Evolutionary conservation across 345 rosid species (phyloP), one percentile per base, ranked within the genome.

Genomic region (Salix exigua): DNA sequence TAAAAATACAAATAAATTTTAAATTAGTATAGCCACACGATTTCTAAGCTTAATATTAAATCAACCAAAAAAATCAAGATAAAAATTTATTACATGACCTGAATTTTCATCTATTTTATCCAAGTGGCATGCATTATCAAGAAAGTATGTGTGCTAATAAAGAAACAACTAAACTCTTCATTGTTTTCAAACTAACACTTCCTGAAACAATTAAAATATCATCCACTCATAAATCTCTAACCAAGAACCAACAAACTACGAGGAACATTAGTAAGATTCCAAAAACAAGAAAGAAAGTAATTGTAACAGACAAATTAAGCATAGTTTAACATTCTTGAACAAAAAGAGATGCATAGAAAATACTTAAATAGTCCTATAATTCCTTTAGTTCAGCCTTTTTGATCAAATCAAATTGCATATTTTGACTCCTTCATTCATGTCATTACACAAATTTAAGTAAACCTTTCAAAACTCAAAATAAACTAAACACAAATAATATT

Each of bases 101-200:
- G 42, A 50, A 63, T 17, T 17, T 42, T 46, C 14, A 67, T 80
- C 79, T 68, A 71, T 72, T 50, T 13, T 21, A 48, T 4, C 63
- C 23, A 65, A 40, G 53, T 72, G 35, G 18, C 66, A 66, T 66
- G 35, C 35, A 28, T 40, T 50, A 30, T 51, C 53, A 51, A 71
- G 66, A 72, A 30, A 53, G 17, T 19, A 67, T 10, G 38, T 25
- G 6, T 28, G 66, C 33, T 28, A 51, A 13, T 8, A 26, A 44
- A 35, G 50, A 70, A 55, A 48, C 19, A 53, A 72, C 66, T 1
- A 69, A 50, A 21, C 13, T 55, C 46, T 37, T 55, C 1, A 23
- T 28, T 12, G 12, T 4, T 30, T 33, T 42, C 31, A 17, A 46
- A 33, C 42, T 3, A 30, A 66, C 46, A 18, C 30, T 73, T 40